These are phyloP conservation scores for Phytophthora ramorum DNA, from an alignment of 352 stramenopile genomes.

Conservation along the genomic window DNA sequence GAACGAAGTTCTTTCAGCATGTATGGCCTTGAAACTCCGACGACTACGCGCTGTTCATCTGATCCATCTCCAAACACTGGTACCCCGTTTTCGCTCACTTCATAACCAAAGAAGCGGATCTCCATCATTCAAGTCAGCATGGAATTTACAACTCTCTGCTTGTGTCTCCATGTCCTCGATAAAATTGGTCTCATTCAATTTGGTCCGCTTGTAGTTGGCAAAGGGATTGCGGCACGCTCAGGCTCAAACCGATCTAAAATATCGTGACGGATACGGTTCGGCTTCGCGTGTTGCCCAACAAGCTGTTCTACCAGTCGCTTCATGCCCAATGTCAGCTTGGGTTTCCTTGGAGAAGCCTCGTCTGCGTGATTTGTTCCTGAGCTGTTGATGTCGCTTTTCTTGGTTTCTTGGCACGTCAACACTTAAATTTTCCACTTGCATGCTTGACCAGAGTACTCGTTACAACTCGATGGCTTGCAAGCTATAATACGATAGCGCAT, in stretches of 20 bases:
- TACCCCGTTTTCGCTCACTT: neutral
- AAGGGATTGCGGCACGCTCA: neutral
- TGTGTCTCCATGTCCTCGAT: slow-evolving; percentile 5
- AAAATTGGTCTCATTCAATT: slow-evolving; percentile 3
- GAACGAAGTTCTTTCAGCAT: neutral
- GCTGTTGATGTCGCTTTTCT: neutral
- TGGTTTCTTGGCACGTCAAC: neutral
- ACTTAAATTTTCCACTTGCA: neutral
- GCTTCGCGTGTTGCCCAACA: slow-evolving; percentile 1
- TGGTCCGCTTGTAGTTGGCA: slow-evolving; percentile 4
- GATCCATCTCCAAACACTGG: slow-evolving; percentile 4
- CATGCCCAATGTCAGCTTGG: no score
- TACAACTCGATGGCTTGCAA: neutral
- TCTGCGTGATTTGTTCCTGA: neutral
- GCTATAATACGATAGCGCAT: neutral
- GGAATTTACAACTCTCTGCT: neutral
- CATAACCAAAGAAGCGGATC: neutral
- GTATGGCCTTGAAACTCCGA: slow-evolving; percentile 2
- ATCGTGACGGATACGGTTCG: slow-evolving; percentile 4
- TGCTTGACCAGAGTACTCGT: neutral
- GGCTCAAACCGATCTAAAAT: slow-evolving; percentile 9
- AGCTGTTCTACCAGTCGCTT: neutral
- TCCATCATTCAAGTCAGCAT: neutral
- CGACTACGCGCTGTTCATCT: neutral
- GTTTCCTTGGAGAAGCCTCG: neutral